A percentile compares a stretch with the other conserved stretches of the same genome.
These are phyloP conservation scores for Crithidia sp. DNA, from an alignment of 208 protist species.

Conservation along the genomic window DNA sequence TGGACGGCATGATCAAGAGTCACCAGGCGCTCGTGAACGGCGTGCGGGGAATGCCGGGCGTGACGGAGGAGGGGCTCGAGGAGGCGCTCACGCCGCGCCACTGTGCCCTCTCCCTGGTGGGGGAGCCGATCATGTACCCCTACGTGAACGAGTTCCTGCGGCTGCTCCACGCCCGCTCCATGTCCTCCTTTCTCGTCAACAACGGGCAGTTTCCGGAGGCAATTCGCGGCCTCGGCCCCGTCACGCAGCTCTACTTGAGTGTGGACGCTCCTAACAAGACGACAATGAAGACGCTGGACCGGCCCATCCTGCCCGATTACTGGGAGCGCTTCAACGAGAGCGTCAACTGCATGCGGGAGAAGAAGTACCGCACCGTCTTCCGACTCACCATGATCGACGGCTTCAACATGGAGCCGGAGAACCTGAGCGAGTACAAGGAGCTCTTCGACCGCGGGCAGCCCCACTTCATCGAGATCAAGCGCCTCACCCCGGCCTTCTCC, in stretches of 20 bases:
- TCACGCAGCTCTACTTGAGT: slow-evolving; percentile 95
- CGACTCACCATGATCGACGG: slow-evolving; percentile 96
- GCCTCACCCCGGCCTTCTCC: slow-evolving; percentile 93
- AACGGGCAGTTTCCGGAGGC: slow-evolving; percentile 93
- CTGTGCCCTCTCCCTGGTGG: slow-evolving; percentile 95
- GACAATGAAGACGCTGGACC: slow-evolving; percentile 91
- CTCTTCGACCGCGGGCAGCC: slow-evolving; percentile 89
- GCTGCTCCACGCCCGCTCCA: slow-evolving; percentile 72
- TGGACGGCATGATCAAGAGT: slow-evolving; percentile 84
- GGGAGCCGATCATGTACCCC: slow-evolving; percentile 96
- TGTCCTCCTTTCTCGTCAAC: slow-evolving; percentile 95
- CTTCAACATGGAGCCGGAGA: slow-evolving; percentile 92
- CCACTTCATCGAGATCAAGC: slow-evolving; percentile 95
- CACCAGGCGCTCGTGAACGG: slow-evolving; percentile 85
- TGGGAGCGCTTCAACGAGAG: slow-evolving; percentile 95
- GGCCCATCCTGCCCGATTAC: slow-evolving; percentile 93
- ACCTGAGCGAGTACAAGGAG: slow-evolving; percentile 90
- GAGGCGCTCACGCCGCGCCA: slow-evolving; percentile 90
- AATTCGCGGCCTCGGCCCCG: slow-evolving; percentile 60
- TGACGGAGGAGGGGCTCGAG: slow-evolving; percentile 73
- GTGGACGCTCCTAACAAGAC: slow-evolving; percentile 92
- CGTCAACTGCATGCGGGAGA: slow-evolving; percentile 87
- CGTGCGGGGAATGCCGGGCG: slow-evolving; percentile 90
- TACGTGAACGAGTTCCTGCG: slow-evolving; percentile 93
- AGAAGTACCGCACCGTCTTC: slow-evolving; percentile 95